These are phyloP conservation scores for Effrenium voratum DNA, from an alignment of 73 alveolate species.

Conservation along the genomic window DNA sequence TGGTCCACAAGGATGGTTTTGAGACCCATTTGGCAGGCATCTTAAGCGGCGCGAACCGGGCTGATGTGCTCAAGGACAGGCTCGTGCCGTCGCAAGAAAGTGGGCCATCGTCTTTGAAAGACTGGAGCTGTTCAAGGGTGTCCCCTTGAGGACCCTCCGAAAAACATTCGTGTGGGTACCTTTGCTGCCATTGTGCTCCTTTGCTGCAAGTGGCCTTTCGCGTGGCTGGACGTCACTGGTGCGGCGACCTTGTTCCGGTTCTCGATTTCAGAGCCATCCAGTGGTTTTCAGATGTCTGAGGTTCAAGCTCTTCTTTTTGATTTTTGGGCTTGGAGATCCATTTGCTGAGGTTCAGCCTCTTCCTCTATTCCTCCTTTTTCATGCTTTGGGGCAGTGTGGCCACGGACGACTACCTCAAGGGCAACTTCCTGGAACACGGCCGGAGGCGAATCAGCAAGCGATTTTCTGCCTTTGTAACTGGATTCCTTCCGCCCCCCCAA, in stretches of 20 bases:
- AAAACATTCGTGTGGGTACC: slow-evolving; percentile 81
- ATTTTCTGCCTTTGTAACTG: not conserved
- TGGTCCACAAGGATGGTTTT: not conserved
- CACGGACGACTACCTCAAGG: slow-evolving; percentile 54
- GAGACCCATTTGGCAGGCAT: slow-evolving; percentile 15
- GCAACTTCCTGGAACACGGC: slow-evolving; percentile 50
- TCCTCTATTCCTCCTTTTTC: slow-evolving; percentile 71
- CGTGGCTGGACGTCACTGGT: too few species aligned
- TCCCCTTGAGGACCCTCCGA: slow-evolving; percentile 47
- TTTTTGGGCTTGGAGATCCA: too few species aligned
- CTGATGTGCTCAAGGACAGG: slow-evolving; percentile 67
- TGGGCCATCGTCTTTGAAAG: not conserved
- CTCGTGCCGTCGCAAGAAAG: not conserved
- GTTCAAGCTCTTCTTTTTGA: too few species aligned
- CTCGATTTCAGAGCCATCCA: too few species aligned
- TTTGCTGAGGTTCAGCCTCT: slow-evolving; percentile 38
- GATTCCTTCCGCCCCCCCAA: too few species aligned
- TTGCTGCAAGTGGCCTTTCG: not conserved
- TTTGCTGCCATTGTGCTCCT: slow-evolving; percentile 52
- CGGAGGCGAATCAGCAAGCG: not conserved
- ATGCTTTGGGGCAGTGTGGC: slow-evolving; percentile 68
- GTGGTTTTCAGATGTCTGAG: too few species aligned
- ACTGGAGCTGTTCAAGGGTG: not conserved
- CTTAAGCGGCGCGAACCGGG: slow-evolving; percentile 80
- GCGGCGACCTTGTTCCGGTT: too few species aligned